These are phyloP conservation scores for Ceratonia siliqua DNA, from an alignment of 306 rosid species.

Conservation along the genomic window DNA sequence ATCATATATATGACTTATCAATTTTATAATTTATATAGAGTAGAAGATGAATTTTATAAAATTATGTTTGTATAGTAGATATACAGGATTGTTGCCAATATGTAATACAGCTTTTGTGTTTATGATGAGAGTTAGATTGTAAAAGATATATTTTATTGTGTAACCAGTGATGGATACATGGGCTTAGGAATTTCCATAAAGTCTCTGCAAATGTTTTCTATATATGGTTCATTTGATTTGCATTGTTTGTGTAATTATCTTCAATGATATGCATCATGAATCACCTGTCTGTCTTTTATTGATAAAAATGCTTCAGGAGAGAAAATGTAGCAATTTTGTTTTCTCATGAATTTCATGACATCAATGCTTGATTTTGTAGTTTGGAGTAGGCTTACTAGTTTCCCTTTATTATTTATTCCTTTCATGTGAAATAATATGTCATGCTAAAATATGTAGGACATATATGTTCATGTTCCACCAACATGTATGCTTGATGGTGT, in stretches of 20 bases:
- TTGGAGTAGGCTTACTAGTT: not conserved
- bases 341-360: not conserved
- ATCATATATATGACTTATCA: too few relatives aligned
- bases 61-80: too few relatives aligned
- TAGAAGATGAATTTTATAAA: too few relatives aligned
- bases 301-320: not conserved
- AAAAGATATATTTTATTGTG: too few relatives aligned
- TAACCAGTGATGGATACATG: not conserved
- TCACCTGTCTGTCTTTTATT: not conserved
- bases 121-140: too few relatives aligned
- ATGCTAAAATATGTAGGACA: conserved; percentile 25
- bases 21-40: too few relatives aligned
- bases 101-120: too few relatives aligned
- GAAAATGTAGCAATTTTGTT: not conserved
- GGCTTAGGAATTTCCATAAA: not conserved
- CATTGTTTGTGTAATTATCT: not conserved
- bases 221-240: not conserved
- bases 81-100: too few relatives aligned
- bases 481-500: conserved; percentile 95
- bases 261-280: not conserved
- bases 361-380: conserved; percentile 7
- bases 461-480: conserved; percentile 91
- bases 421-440: not conserved
- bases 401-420: conserved; percentile 16
- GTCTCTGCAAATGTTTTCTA: not conserved